Conservation (phyloP, 345 rosid species). For the Salix exigua region DNA sequence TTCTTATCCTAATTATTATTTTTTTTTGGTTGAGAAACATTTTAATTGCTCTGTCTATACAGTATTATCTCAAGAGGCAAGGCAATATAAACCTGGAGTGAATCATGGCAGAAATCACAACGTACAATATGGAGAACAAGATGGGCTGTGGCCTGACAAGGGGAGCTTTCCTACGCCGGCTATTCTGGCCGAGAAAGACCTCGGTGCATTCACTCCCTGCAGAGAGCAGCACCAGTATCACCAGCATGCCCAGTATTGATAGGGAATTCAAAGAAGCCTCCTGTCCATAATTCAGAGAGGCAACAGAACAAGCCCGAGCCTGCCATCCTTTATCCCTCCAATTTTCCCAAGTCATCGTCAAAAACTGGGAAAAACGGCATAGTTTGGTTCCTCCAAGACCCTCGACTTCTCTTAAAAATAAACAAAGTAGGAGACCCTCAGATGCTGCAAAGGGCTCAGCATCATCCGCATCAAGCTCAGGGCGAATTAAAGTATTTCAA, state of each 20-base stretch:
- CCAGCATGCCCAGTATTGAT: conserved; percentile 2
- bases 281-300: conserved; percentile 17
- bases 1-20: neutral
- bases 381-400: conserved; percentile 10
- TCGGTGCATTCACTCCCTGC: conserved; percentile 35
- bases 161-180: conserved; percentile 47
- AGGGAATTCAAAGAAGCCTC: conserved; percentile 14
- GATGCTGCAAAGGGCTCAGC: conserved; percentile 41
- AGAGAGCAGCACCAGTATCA: conserved; percentile 14
- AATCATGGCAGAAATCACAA: conserved; percentile 25
- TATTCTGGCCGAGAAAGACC: conserved; percentile 35
- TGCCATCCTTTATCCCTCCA: conserved; percentile 18
- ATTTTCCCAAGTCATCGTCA: conserved; percentile 13
- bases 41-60: conserved; percentile 2
- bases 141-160: conserved; percentile 56
- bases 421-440: conserved; percentile 18
- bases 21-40: neutral
- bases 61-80: neutral
- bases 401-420: conserved; percentile 14
- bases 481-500: neutral
- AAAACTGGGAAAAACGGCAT: conserved; percentile 28
- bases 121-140: conserved; percentile 24
- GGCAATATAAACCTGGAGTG: neutral
- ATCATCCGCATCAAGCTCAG: conserved; percentile 35
- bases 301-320: conserved; percentile 26